Conservation (phyloP, 2,329 filamentous ascomycete species). For the Pezicula rhizophila region DNA sequence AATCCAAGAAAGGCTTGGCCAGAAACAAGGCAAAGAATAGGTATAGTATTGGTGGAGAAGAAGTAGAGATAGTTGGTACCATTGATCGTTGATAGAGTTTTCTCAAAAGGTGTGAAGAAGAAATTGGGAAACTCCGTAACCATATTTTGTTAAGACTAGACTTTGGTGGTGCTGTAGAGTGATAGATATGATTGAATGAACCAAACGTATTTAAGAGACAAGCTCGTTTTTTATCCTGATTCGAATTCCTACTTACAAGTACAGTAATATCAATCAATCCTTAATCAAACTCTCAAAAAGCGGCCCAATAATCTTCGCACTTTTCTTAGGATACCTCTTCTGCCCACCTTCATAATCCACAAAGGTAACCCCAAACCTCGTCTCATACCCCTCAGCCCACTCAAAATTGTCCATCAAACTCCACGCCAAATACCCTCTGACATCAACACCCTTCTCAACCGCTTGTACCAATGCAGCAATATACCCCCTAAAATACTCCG, state of each 20-base stretch:
- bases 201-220: no score
- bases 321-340: slow-evolving; percentile 79
- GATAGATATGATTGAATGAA: no score
- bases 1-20: slow-evolving; percentile 8
- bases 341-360: slow-evolving; percentile 78
- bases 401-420: slow-evolving; percentile 64
- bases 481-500: slow-evolving; percentile 73
- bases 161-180: background rate
- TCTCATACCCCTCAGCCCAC: slow-evolving; percentile 77
- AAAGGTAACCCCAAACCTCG: slow-evolving; percentile 76
- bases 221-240: background rate
- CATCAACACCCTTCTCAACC: slow-evolving; percentile 68
- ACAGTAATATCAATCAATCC: slow-evolving; percentile 24
- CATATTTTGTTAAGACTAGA: background rate
- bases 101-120: slow-evolving; percentile 1
- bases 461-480: slow-evolving; percentile 72
- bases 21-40: slow-evolving; percentile 24
- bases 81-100: slow-evolving; percentile 8
- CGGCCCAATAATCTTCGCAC: slow-evolving; percentile 62
- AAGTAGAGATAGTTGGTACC: slow-evolving; percentile 23
- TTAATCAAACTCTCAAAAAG: slow-evolving; percentile 68
- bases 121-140: background rate
- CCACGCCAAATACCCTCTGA: slow-evolving; percentile 79
- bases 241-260: background rate
- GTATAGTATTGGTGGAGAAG: slow-evolving; percentile 22